Percentiles rank a stretch among this genome's conserved stretches.
phyloP scores from a whole-genome alignment of 148 eudicot species.

The Camellia lanceoleosa region DNA sequence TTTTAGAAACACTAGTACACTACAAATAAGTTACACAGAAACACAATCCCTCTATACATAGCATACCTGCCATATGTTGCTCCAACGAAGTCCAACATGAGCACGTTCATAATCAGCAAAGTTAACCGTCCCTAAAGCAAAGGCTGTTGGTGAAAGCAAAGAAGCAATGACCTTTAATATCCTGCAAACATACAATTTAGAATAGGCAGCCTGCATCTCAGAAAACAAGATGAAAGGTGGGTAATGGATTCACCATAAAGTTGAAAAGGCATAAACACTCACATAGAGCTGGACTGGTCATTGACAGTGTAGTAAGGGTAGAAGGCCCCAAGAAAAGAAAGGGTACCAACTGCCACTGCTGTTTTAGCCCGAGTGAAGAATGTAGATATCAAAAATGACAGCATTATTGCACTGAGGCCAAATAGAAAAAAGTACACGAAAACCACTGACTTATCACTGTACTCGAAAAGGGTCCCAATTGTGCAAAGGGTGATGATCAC shows the following conservation, averaged over 20 bases:
- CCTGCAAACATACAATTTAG: constrained; percentile 40
- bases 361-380: constrained; percentile 96
- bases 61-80: constrained; percentile 92
- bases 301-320: constrained; percentile 94
- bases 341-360: constrained; percentile 99
- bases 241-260: background rate
- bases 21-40: background rate
- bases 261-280: constrained; percentile 28
- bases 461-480: constrained; percentile 79
- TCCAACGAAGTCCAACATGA: constrained; percentile 99
- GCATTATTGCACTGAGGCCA: constrained; percentile 92
- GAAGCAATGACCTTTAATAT: constrained; percentile 71
- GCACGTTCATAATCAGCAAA: constrained; percentile 99
- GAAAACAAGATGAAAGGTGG: background rate
- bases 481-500: constrained; percentile 82
- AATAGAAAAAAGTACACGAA: constrained; percentile 90
- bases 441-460: constrained; percentile 94
- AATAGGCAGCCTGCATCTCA: background rate
- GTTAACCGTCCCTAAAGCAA: constrained; percentile 92
- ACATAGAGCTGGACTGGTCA: constrained; percentile 75
- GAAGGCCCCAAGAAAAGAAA: constrained; percentile 93
- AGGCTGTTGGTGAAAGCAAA: constrained; percentile 97
- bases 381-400: constrained; percentile 85
- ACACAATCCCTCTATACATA: background rate
- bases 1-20: constrained; percentile 8